Base-by-base conservation (phyloP, 2,329 filamentous ascomycete genomes). In the Fusarium sambucinum region DNA sequence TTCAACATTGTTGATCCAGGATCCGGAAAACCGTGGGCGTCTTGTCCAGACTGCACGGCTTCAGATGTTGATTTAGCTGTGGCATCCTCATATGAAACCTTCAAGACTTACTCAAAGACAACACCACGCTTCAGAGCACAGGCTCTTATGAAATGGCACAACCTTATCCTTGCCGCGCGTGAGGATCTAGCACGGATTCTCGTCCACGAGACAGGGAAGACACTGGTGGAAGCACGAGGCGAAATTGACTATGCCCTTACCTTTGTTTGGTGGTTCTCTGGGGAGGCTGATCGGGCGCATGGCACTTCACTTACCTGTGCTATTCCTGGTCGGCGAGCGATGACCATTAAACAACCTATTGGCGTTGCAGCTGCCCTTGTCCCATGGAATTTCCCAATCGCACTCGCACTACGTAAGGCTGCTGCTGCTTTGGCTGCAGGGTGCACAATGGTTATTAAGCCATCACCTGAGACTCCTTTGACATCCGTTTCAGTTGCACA, bases 361-460 rank as follows among this genome's bases (percentile, higher is more conserved):
- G 78, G 78, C 7, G 76, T 80, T 21, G 72, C 73, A 1, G 77
- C 73, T 2, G 77, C 76, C 19, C 68, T 80, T 8, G 75, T 80
- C 4, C 77, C 78, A 0, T 79, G 87, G 88, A 90, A 91, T 77
- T 91, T 90, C 65, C 85, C 85, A 5, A 75, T 83, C 17, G 84
- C 83, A 12, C 84, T 87, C 77, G 77, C 84, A 14, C 77, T 83
- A 16, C 75, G 82, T 11, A 84, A 85, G 61, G 77, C 80, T 5
- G 80, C 77, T 0, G 80, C 88, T 0, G 87, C 87, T 0, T 80
- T 93, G 19, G 91, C 91, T n/a, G 90, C 90, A 9, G 91, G 91
- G 16, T 93, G 90, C 76, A 92, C 90, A 2, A 92, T 94, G 87
- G 82, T 94, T 3, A 83, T 87, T 17, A 93, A 93, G 78, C 89